Conservation (phyloP, 2,329 filamentous ascomycete genomes). For the Stagonosporopsis tanaceti region DNA sequence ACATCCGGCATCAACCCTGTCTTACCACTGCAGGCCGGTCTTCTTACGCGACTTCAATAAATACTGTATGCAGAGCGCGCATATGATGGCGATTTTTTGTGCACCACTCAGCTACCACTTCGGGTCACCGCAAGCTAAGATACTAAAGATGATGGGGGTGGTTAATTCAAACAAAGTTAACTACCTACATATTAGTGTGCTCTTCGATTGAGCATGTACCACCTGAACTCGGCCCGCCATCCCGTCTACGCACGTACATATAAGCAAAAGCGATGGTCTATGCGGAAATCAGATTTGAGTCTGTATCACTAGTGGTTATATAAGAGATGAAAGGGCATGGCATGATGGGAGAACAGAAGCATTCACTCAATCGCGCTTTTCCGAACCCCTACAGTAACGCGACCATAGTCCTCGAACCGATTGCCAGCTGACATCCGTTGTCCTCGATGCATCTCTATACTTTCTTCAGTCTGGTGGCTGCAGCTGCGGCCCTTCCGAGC, state of each 20-base stretch:
- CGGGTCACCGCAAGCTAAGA: background rate
- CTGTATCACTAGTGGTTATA: background rate
- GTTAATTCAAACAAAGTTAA: background rate
- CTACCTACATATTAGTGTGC: too few species aligned
- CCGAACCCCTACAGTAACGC: background rate
- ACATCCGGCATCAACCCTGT: background rate
- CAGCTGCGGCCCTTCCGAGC: background rate
- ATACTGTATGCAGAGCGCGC: background rate
- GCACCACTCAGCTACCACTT: background rate
- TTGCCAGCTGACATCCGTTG: background rate
- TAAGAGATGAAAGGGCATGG: background rate
- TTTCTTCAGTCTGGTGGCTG: background rate
- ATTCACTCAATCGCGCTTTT: background rate
- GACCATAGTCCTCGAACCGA: background rate
- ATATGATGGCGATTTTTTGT: background rate
- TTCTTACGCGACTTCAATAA: conserved; percentile 1
- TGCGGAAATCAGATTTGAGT: background rate
- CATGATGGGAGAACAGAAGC: background rate
- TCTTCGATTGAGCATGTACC: background rate
- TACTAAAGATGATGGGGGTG: background rate
- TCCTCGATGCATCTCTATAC: background rate
- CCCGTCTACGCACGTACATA: background rate
- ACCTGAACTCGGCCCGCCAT: background rate
- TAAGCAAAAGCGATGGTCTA: background rate
- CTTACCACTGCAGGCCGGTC: background rate